Base-by-base conservation (phyloP, 2,329 filamentous ascomycete species). In the Stagonosporopsis tanaceti region DNA sequence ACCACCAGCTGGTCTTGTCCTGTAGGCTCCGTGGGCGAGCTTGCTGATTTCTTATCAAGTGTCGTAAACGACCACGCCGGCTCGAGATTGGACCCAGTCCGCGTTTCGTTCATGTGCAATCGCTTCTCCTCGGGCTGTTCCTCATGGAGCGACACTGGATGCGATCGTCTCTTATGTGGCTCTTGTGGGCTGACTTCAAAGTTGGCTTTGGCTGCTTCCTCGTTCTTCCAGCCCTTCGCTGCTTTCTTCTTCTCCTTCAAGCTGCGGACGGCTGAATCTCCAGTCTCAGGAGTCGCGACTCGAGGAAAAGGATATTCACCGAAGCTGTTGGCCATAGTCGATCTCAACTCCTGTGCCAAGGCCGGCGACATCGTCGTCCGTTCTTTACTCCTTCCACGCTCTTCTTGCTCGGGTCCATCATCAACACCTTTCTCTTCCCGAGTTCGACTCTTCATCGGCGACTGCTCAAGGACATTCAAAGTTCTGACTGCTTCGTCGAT, bases 31-130 rank as follows among this genome's bases (percentile, higher is more conserved):
- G 15, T 34, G 32, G 32, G 4, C 32, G n/a, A 34, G 32, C 32
- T 34, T 8, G 32, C 14, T 61, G 75, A 80, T 61, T 77, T 80
- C 57, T 82, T 80, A 59, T 80, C 77, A 69, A 78, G 74, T 48
- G 68, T 54, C 24, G 67, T 65, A 55, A 77, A 78, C 2, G 72
- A 73, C 76, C 76, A 77, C 17, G 70, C 64, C 37, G 74, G 68
- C 51, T 73, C 69, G 8, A 63, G 47, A 17, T 48, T 34, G 15
- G 20, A 47, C 59, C 50, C 38, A 42, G 39, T 56, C 17, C 60
- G 51, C 28, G 38, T 38, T 24, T 68, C 65, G n/a, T 57, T 54
- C 17, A 67, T 68, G 48, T 76, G 73, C 37, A 71, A 22, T 11
- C 73, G 72, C 53, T 76, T 76, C 50, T 72, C 74, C 32, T 71